Percentiles rank a stretch among this genome's conserved stretches.
Conservation (phyloP, 169 alveolate species). For the Plasmodium falciparum region DNA sequence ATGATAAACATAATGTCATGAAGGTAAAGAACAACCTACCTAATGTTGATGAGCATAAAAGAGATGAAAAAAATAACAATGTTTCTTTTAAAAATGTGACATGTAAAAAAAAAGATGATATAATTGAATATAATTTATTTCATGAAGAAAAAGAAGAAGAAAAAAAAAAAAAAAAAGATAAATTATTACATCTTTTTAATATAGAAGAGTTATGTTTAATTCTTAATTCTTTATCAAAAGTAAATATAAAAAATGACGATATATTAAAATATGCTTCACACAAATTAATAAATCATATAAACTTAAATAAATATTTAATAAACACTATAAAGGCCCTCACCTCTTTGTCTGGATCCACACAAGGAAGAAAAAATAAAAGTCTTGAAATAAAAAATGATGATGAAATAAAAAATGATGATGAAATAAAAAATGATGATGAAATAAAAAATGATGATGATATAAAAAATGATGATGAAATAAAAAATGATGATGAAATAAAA, state of each 20-base stretch:
- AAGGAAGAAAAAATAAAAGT: neutral
- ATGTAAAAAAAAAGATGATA: neutral
- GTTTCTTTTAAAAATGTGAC: neutral
- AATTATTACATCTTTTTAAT: slow-evolving; percentile 12
- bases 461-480: neutral
- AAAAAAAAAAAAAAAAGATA: neutral
- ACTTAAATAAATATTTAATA: slow-evolving; percentile 22
- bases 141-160: neutral
- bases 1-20: no score
- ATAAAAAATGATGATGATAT: neutral
- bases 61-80: neutral
- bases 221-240: slow-evolving; percentile 60
- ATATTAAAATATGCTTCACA: slow-evolving; percentile 41
- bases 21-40: no score
- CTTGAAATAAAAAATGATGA: no score
- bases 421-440: neutral
- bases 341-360: neutral
- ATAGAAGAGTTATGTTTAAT: slow-evolving; percentile 63
- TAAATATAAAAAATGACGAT: slow-evolving; percentile 45
- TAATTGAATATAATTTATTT: no score
- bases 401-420: no score
- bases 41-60: neutral
- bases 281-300: slow-evolving; percentile 20
- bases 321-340: slow-evolving; percentile 27
- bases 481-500: neutral